Percentiles rank a stretch among this genome's conserved stretches.
Conservation (phyloP, 2,329 filamentous ascomycete genomes). For the Dactylellina cionopaga region DNA sequence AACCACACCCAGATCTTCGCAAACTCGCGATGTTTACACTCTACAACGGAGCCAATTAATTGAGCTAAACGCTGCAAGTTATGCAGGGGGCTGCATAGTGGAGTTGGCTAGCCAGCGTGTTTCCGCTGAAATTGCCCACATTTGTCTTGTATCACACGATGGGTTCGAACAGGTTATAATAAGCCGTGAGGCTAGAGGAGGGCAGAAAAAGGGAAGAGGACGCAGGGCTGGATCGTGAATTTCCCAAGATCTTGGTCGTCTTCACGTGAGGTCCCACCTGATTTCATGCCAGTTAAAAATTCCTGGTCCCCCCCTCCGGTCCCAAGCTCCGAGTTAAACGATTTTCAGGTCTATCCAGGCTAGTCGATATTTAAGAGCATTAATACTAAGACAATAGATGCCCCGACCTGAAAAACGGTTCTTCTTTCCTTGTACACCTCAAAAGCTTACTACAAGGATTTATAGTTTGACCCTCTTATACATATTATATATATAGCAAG, state of each 20-base stretch:
- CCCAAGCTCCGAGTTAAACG: conserved; percentile 51
- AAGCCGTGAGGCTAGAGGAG: background rate
- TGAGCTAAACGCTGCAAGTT: conserved; percentile 25
- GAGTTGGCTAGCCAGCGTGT: conserved; percentile 26
- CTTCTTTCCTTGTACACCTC: conserved; percentile 21
- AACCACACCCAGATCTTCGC: conserved; percentile 34
- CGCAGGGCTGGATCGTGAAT: conserved; percentile 45
- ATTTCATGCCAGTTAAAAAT: conserved; percentile 33
- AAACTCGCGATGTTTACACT: conserved; percentile 33
- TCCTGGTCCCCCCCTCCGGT: conserved; percentile 21
- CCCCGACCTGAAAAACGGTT: conserved; percentile 3
- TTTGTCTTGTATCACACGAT: conserved; percentile 47
- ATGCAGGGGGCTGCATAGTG: conserved; percentile 46
- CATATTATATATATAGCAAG: conserved; percentile 7
- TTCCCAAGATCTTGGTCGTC: conserved; percentile 41
- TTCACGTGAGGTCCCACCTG: conserved; percentile 32
- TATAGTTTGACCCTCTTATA: background rate
- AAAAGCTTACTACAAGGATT: conserved; percentile 15
- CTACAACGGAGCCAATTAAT: conserved; percentile 32
- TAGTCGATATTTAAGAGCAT: conserved; percentile 13
- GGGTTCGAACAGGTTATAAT: background rate
- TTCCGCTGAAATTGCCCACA: conserved; percentile 20
- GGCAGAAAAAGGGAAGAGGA: conserved; percentile 19
- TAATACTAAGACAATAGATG: conserved; percentile 35
- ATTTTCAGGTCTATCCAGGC: conserved; percentile 49